These are phyloP conservation scores for Pseudogymnoascus sp. DNA, from an alignment of 2,329 filamentous ascomycete species.

Conservation along the genomic window DNA sequence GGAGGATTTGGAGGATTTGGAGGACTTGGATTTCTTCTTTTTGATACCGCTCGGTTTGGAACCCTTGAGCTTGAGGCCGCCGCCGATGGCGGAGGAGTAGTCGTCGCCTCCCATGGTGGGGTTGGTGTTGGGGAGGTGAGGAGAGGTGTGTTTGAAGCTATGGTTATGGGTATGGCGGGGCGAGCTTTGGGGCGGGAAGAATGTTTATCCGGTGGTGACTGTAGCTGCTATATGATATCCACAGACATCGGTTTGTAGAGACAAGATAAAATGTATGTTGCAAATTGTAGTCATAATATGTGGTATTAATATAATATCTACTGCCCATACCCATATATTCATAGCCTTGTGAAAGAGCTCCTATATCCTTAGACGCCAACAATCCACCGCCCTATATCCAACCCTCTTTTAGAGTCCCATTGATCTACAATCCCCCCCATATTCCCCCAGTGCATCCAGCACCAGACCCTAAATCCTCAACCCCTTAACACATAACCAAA, in stretches of 20 bases:
- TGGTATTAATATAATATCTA: constrained; percentile 1
- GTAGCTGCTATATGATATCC: not conserved
- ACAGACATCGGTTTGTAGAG: not conserved
- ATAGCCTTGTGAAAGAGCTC: constrained; percentile 6
- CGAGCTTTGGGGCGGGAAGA: not conserved
- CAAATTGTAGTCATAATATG: not conserved
- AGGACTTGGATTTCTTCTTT: constrained; percentile 44
- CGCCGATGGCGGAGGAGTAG: constrained; percentile 57
- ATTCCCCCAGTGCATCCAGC: not conserved
- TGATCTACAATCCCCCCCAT: not conserved
- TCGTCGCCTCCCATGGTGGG: constrained; percentile 63
- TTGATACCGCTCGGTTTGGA: constrained; percentile 57
- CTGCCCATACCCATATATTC: not conserved
- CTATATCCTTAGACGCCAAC: constrained; percentile 3
- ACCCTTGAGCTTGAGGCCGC: constrained; percentile 77
- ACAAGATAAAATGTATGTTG: not conserved
- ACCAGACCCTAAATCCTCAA: constrained; percentile 16
- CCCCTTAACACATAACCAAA: constrained; percentile 91
- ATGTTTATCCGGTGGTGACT: not conserved
- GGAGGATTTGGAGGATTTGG: not conserved
- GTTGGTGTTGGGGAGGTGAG: not conserved
- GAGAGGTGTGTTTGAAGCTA: not conserved
- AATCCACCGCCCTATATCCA: not conserved
- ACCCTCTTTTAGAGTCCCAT: not conserved
- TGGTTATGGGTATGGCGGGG: not conserved